Percentiles rank a stretch among this genome's conserved stretches.
phyloP scores from a whole-genome alignment of 1,139 yeast genomes.

The Candida sanyaensis region DNA sequence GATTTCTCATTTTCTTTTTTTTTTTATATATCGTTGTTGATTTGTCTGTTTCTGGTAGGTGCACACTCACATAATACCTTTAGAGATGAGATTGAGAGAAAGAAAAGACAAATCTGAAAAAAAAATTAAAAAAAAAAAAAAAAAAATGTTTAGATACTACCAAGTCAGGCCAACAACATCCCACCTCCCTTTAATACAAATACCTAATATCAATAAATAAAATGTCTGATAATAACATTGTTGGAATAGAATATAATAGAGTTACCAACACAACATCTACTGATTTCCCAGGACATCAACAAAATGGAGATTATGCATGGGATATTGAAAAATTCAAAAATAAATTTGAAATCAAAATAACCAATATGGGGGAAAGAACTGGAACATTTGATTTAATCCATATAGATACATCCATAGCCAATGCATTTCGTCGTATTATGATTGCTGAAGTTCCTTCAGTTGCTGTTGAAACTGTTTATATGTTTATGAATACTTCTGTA shows the following conservation, averaged over 20 bases:
- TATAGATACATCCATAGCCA: slow-evolving; percentile 89
- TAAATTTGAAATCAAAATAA: slow-evolving; percentile 67
- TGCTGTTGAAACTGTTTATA: slow-evolving; percentile 88
- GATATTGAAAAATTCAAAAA: slow-evolving; percentile 77
- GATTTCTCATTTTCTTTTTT: neutral
- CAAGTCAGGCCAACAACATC: neutral
- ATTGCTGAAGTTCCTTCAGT: slow-evolving; percentile 94
- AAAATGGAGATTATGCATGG: slow-evolving; percentile 76
- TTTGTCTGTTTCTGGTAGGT: no score
- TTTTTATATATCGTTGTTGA: neutral
- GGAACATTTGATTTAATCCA: slow-evolving; percentile 88
- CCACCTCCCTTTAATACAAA: neutral
- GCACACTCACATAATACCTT: neutral
- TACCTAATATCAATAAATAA: neutral
- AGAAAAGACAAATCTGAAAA: slow-evolving; percentile 1
- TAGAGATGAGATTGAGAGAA: slow-evolving; percentile 4
- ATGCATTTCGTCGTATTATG: slow-evolving; percentile 97
- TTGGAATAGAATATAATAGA: slow-evolving; percentile 87
- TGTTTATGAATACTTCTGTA: slow-evolving; percentile 92
- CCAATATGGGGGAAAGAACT: slow-evolving; percentile 62
- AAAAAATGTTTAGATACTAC: neutral
- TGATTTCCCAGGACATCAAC: slow-evolving; percentile 82
- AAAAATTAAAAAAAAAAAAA: no score
- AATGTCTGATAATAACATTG: slow-evolving; percentile 56
- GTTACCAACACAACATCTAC: slow-evolving; percentile 86